These are phyloP conservation scores for Dunaliella salina DNA, from an alignment of 163 green algal species.

Conservation along the genomic window DNA sequence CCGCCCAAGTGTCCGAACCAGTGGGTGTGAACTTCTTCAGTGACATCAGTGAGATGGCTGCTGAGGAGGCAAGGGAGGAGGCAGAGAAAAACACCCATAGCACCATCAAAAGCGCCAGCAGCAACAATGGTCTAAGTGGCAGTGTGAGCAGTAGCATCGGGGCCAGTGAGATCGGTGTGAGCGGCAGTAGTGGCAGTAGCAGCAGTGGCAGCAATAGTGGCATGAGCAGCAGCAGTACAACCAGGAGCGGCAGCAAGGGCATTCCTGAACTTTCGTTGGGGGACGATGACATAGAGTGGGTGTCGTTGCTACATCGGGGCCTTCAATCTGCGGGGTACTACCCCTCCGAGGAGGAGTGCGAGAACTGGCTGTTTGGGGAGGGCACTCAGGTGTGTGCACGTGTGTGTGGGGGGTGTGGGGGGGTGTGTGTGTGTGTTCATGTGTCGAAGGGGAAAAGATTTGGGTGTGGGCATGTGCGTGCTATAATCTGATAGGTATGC, in stretches of 20 bases:
- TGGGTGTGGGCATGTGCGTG: no score
- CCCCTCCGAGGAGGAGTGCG: conserved; percentile 68
- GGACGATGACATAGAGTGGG: conserved; percentile 11
- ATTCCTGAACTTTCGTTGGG: background rate
- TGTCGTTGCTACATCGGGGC: conserved; percentile 50
- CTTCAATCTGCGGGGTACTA: conserved; percentile 60
- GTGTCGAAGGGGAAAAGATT: no score
- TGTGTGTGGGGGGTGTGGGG: background rate
- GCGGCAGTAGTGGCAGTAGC: background rate
- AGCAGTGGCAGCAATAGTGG: background rate
- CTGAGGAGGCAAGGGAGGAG: conserved; percentile 16
- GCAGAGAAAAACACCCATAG: conserved; percentile 9
- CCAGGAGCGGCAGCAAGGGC: conserved; percentile 3
- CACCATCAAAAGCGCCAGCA: conserved; percentile 7
- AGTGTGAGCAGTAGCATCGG: background rate
- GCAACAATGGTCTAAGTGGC: background rate
- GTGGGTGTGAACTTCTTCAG: conserved; percentile 6
- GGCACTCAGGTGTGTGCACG: conserved; percentile 38
- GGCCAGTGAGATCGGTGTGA: background rate
- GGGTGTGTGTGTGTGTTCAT: no score
- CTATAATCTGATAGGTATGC: no score
- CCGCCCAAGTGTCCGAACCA: background rate
- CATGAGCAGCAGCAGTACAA: background rate
- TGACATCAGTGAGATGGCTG: conserved; percentile 13
- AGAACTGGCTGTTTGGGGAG: conserved; percentile 73